Evolutionary conservation across 805 yeast genomes (phyloP).

Genomic region (Yamadazyma insecticola): DNA sequence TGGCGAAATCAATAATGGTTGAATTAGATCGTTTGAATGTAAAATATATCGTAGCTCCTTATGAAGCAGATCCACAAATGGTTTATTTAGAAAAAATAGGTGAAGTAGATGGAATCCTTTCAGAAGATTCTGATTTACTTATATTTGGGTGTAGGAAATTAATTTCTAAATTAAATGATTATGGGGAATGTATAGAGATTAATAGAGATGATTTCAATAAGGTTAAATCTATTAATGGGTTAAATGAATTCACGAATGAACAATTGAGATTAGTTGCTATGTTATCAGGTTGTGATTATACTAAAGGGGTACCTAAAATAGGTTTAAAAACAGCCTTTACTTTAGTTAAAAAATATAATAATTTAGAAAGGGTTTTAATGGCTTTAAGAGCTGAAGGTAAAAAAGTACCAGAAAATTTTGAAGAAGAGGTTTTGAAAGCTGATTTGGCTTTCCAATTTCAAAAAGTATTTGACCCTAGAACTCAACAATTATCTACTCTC

Average conservation of each 20-base stretch:
- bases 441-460: slow-evolving; percentile 77
- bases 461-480: slow-evolving; percentile 73
- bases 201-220: slow-evolving; percentile 48
- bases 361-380: slow-evolving; percentile 52
- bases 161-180: slow-evolving; percentile 79
- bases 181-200: slow-evolving; percentile 69
- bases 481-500: slow-evolving; percentile 48
- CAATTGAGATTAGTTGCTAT: slow-evolving; percentile 77
- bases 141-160: slow-evolving; percentile 78
- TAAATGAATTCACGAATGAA: slow-evolving; percentile 47
- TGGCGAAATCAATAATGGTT: slow-evolving; percentile 84
- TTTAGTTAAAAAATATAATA: slow-evolving; percentile 47
- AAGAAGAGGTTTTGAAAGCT: slow-evolving; percentile 61
- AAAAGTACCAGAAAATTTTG: slow-evolving; percentile 53
- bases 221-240: slow-evolving; percentile 44
- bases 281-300: slow-evolving; percentile 94
- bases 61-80: slow-evolving; percentile 97
- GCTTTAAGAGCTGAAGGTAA: slow-evolving; percentile 61
- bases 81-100: slow-evolving; percentile 79
- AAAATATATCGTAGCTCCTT: slow-evolving; percentile 88
- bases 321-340: slow-evolving; percentile 76
- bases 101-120: slow-evolving; percentile 75
- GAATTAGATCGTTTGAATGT: slow-evolving; percentile 56
- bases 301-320: slow-evolving; percentile 75
- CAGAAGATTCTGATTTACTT: slow-evolving; percentile 92